Evolutionary conservation across 2,329 filamentous ascomycete genomes (phyloP).

Genomic region (Akanthomyces muscarius): DNA sequence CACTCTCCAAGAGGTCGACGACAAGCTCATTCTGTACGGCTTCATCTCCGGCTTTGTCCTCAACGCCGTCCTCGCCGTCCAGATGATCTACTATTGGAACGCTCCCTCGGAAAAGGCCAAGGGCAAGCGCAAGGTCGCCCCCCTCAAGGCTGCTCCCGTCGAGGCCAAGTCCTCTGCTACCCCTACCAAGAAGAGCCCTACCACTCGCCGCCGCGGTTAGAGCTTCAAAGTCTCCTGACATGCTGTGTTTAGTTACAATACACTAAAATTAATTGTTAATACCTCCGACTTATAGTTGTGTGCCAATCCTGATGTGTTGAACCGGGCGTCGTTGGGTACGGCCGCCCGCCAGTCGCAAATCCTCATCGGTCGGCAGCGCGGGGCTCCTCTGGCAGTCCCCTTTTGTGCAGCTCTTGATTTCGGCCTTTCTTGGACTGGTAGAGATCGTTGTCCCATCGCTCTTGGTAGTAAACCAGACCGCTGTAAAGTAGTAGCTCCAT

Average conservation of each 20-base stretch:
- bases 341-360: not conserved
- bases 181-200: constrained; percentile 39
- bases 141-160: constrained; percentile 23
- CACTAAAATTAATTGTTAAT: constrained; percentile 8
- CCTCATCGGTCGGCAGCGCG: no score
- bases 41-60: constrained; percentile 89
- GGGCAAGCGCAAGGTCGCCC: constrained; percentile 38
- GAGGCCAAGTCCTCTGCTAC: constrained; percentile 28
- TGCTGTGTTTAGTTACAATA: not conserved
- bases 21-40: constrained; percentile 92
- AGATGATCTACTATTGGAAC: constrained; percentile 99
- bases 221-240: not conserved
- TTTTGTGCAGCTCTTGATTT: not conserved
- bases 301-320: not conserved
- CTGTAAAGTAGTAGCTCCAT: not conserved
- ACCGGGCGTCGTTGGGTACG: not conserved
- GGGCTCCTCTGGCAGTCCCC: no score
- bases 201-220: constrained; percentile 42
- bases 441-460: not conserved
- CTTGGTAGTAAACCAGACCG: not conserved
- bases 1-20: constrained; percentile 93
- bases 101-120: constrained; percentile 46
- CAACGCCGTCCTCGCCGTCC: constrained; percentile 78
- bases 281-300: not conserved
- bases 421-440: not conserved